Evolutionary conservation across 768 basidiomycete genomes (phyloP).

Genomic region (Baorangia bicolor): DNA sequence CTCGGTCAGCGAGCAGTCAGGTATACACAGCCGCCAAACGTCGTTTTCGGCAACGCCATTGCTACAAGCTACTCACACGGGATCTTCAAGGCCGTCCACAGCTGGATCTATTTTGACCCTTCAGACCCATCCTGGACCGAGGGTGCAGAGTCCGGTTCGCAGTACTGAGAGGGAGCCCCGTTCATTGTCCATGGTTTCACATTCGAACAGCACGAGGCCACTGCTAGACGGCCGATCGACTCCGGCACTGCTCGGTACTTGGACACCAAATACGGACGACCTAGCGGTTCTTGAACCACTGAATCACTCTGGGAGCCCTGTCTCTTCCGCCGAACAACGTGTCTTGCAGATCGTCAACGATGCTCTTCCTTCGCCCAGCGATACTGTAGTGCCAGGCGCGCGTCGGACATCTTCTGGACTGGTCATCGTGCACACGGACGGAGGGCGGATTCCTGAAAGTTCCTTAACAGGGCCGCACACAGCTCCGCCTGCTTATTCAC

Average conservation of each 20-base stretch:
- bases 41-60: constrained; percentile 28
- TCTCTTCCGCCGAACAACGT: constrained; percentile 21
- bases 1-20: constrained; percentile 22
- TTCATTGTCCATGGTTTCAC: constrained; percentile 24
- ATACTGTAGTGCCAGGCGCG: neutral
- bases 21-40: constrained; percentile 23
- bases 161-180: constrained; percentile 10
- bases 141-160: constrained; percentile 3
- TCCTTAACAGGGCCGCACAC: neutral
- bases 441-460: constrained; percentile 14
- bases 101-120: constrained; percentile 40
- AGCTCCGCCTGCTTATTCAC: constrained; percentile 28
- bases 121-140: constrained; percentile 16
- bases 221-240: neutral
- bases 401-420: neutral
- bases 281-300: constrained; percentile 15
- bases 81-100: constrained; percentile 43
- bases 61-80: constrained; percentile 14
- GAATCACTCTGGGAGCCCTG: constrained; percentile 23
- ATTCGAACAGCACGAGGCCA: constrained; percentile 12
- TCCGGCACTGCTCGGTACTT: constrained; percentile 2
- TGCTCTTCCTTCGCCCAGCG: constrained; percentile 20
- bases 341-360: constrained; percentile 31
- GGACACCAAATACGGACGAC: constrained; percentile 24
- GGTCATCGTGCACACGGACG: constrained; percentile 30